Base-by-base conservation (phyloP, 768 basidiomycete species). In the Leccinellum rugosiceps region DNA sequence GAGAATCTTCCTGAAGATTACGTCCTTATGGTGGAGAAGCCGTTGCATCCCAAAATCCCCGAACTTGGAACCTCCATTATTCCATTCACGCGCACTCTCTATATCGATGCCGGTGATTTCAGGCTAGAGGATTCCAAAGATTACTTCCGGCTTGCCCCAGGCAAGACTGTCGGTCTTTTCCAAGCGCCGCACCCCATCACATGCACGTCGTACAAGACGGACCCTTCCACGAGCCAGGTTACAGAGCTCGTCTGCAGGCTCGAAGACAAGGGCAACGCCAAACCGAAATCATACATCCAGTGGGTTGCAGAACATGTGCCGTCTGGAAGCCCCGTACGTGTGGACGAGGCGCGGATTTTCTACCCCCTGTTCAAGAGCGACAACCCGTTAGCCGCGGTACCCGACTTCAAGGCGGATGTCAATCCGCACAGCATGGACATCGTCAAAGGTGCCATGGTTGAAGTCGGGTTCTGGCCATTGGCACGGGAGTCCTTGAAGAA, bases 81-180 rank as follows among this genome's bases (percentile, higher is more conserved):
- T 52, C 93, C 93, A 6, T 91, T 98, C 74, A 92, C 94, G 11
- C 85, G 87, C 21, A 88, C 85, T 8, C 78, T 99, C 56, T 98
- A 90, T 74, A 98, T 98, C 67, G 96, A 99, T 60, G 78, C 80
- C 28, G 90, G 92, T 58, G 97, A 99, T 74, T 99, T 99, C 81
- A 82, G 97, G 52, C 74, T 89, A 34, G 84, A 91, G 63, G 94
- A 96, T 68, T 91, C 92, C 23, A 87, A 87, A 60, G 95, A 98
- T 69, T 99, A 97, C 75, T 98, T 95, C 85, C 88, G 97, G 43
- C 87, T 99, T 47, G 93, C 96, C 15, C 97, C 97, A 7, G 95
- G 95, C 47, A 98, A 98, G 78, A 93, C 94, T 0, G 97, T 98
- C 44, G 97, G 97, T 15, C 77, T 99, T 26, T 96, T 98, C 80